phyloP scores from a whole-genome alignment of 2,329 filamentous ascomycete species.

The Onygenales sp. region DNA sequence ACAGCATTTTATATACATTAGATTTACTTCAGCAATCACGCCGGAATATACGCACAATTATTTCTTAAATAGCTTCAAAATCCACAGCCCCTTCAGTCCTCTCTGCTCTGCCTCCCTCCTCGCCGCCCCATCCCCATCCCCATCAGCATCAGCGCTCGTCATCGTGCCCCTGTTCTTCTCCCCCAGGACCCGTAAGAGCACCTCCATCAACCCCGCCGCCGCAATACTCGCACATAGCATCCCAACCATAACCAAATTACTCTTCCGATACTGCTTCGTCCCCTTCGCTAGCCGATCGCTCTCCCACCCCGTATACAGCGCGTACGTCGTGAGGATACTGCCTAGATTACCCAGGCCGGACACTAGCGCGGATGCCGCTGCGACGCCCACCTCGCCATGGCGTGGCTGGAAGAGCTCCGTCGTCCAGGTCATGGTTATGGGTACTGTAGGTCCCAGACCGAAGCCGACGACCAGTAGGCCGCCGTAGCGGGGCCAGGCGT shows the following conservation, averaged over 20 bases:
- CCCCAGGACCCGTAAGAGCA: slow-evolving; percentile 46
- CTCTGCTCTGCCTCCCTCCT: slow-evolving; percentile 26
- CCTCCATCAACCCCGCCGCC: slow-evolving; percentile 57
- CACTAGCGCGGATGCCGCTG: slow-evolving; percentile 74
- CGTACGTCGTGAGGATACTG: slow-evolving; percentile 79
- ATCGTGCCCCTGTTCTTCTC: slow-evolving; percentile 5
- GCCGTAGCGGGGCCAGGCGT: slow-evolving; percentile 76
- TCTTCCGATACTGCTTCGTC: slow-evolving; percentile 64
- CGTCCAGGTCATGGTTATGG: slow-evolving; percentile 90
- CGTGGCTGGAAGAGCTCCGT: slow-evolving; percentile 82
- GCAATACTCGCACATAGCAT: slow-evolving; percentile 71
- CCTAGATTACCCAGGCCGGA: slow-evolving; percentile 81
- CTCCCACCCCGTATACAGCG: slow-evolving; percentile 78
- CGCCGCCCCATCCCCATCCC: slow-evolving; percentile 18
- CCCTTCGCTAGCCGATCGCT: slow-evolving; percentile 58
- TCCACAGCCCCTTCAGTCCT: slow-evolving; percentile 26
- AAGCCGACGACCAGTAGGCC: slow-evolving; percentile 86
- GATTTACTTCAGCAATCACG: too few species aligned
- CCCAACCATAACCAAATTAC: slow-evolving; percentile 80
- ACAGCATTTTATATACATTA: too few species aligned
- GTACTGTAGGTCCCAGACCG: slow-evolving; percentile 80
- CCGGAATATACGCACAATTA: not conserved
- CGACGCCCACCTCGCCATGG: slow-evolving; percentile 84
- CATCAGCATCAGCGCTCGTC: not conserved
- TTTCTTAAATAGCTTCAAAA: slow-evolving; percentile 5